Evolutionary conservation across 805 yeast species (phyloP), one percentile per base, ranked within the genome.

Genomic region (Ogataea corticis): DNA sequence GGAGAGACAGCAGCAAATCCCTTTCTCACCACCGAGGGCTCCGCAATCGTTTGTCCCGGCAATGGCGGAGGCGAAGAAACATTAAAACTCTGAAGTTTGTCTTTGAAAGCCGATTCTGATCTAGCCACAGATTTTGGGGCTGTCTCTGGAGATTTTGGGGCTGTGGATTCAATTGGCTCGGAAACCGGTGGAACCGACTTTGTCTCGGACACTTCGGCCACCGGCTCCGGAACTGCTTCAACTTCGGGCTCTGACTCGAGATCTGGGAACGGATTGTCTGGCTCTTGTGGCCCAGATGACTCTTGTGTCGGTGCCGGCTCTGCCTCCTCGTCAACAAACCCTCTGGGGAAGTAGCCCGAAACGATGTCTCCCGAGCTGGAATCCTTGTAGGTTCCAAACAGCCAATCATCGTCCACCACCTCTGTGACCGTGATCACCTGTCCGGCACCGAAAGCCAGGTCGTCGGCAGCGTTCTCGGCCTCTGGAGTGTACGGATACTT

Each of bases 361-460:
- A 68, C 66, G 19, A 54, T 34, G 9, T 51, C 58, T 4, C 87
- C 87, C 27, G 69, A 68, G 4, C 39, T 28, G 1, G 46, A 30
- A 48, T 69, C 76, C 3, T 57, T 58, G 56, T 77, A 85, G 4
- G 73, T 68, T 3, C 99, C 99, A 32, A 77, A 71, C 60, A 79
- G 85, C 98, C 98, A 94, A 51, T 91, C 96, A 6, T 83, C 96
- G 63, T 92, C 97, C 55, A 89, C 96, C 42, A 87, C 73, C 31
- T 79, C 80, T 4, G 83, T 80, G 21, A 92, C 97, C 3, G 81
- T 78, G 52, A 92, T 83, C 23, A 77, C 52, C 62, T 86, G 89
- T 16, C 86, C 91, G 4, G 71, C 78, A 0, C 65, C 63, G 56
- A 92, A 91, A 28, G 77, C 72, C 61, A 92, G 75, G 63, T 92